These are phyloP conservation scores for Yarrowia phangngaensis DNA, from an alignment of 805 yeast genomes.

Conservation along the genomic window DNA sequence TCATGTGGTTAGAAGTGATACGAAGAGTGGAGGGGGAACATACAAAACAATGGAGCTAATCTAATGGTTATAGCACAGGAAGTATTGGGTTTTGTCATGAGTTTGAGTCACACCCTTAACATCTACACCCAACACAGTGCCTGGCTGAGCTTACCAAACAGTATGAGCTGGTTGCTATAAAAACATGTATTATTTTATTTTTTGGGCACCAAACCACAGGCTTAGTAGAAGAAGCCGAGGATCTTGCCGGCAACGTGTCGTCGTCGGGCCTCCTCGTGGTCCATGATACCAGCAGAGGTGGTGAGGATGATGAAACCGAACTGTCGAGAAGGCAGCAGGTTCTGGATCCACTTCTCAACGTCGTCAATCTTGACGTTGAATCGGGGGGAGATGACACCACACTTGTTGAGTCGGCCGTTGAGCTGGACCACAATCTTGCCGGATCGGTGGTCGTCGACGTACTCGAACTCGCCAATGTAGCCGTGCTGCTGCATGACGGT, in stretches of 20 bases:
- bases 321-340: slow-evolving; percentile 98
- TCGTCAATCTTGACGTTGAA: slow-evolving; percentile 94
- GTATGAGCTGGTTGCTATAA: slow-evolving; percentile 2
- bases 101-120: neutral
- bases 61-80: too few relatives aligned
- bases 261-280: slow-evolving; percentile 99
- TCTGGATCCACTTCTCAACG: slow-evolving; percentile 97
- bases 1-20: too few relatives aligned
- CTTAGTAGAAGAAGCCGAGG: slow-evolving; percentile 94
- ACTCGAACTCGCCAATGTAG: slow-evolving; percentile 98
- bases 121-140: slow-evolving; percentile 11
- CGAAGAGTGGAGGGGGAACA: too few relatives aligned
- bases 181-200: slow-evolving; percentile 4
- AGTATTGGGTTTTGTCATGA: too few relatives aligned
- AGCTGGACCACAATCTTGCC: slow-evolving; percentile 95
- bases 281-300: slow-evolving; percentile 99
- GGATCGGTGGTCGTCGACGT: slow-evolving; percentile 98
- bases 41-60: too few relatives aligned
- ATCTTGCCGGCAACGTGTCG: slow-evolving; percentile 99
- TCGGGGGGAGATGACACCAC: slow-evolving; percentile 98
- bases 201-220: neutral
- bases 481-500: slow-evolving; percentile 98
- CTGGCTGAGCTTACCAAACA: neutral
- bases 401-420: slow-evolving; percentile 97
- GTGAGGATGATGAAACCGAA: slow-evolving; percentile 97